Evolutionary conservation across 148 eudicot genomes (phyloP).

Genomic region (Rhododendron mucronatum): DNA sequence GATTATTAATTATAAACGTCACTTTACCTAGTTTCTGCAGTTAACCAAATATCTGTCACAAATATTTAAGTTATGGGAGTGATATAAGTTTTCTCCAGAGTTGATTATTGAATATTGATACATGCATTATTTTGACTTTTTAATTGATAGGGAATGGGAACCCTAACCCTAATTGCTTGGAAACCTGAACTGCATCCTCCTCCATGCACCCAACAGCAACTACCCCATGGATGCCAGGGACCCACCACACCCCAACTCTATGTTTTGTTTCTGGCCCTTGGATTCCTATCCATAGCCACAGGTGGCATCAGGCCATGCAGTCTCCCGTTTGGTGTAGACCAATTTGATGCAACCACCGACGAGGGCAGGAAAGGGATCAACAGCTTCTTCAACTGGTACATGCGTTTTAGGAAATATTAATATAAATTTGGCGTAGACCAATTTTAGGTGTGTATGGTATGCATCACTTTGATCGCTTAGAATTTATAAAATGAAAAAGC

Average conservation of each 20-base stretch:
- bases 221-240: constrained; percentile 27
- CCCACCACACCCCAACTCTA: constrained; percentile 44
- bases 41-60: neutral
- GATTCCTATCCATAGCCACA: constrained; percentile 50
- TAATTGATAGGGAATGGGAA: constrained; percentile 54
- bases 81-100: too few relatives aligned
- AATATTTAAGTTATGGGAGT: too few relatives aligned
- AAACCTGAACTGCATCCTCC: constrained; percentile 48
- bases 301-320: constrained; percentile 78
- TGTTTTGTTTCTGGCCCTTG: constrained; percentile 35
- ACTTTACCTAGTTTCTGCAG: neutral
- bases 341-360: constrained; percentile 63
- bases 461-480: too few relatives aligned
- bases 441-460: neutral
- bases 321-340: constrained; percentile 75
- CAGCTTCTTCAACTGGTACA: constrained; percentile 61
- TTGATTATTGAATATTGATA: neutral
- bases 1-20: neutral
- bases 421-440: neutral
- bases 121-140: neutral
- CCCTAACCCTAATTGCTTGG: constrained; percentile 44
- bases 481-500: too few relatives aligned
- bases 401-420: neutral
- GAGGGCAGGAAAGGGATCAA: constrained; percentile 65
- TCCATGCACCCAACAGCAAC: constrained; percentile 29